Base-by-base conservation (phyloP, 768 basidiomycete genomes). In the Flagelloscypha sp. region DNA sequence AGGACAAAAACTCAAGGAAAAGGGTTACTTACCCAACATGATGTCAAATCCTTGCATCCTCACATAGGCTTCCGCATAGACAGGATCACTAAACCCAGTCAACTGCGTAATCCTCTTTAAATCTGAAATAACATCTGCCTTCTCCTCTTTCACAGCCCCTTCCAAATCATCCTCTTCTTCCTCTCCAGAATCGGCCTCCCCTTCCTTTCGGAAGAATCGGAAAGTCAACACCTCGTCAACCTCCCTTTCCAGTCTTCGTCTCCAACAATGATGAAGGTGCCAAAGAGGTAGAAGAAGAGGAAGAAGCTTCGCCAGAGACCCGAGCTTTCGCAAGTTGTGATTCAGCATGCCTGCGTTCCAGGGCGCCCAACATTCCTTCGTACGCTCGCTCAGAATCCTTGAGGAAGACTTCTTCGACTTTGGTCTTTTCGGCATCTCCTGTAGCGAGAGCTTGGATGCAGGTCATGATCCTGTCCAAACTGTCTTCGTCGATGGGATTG, bases 21-120 rank as follows among this genome's bases (percentile, higher is more conserved):
- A 33, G 2, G 13, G n/a, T n/a, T n/a, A 53, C 66, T 17, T 36
- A 87, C 87, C 89, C 3, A 99, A 75, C 27, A 89, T 61, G 51
- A 99, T 95, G 55, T 99, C 94, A 56, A 98, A 98, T 24, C 92
- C 90, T 45, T 97, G 88, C 59, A 98, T 88, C 57, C 92, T 94
- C 46, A 98, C 93, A 51, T 88, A 89, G 2, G 94, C 93, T 56
- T 99, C 95, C 6, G 93, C 93, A 48, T 98, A 98, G 43, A 99
- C 89, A 8, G 94, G 89, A 55, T 98, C 95, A 18, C 93, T 95
- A 72, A 98, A 98, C 21, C 94, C 92, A 29, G 93, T 98, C 27
- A 98, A 74, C 54, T 95, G 93, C 10, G 89, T 82, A 44, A 98
- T 93, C 16, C 86, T 74, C 47, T 80, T 92, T 29, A 98, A 70